Conservation (phyloP, 306 rosid species). For the Rosa chinensis region DNA sequence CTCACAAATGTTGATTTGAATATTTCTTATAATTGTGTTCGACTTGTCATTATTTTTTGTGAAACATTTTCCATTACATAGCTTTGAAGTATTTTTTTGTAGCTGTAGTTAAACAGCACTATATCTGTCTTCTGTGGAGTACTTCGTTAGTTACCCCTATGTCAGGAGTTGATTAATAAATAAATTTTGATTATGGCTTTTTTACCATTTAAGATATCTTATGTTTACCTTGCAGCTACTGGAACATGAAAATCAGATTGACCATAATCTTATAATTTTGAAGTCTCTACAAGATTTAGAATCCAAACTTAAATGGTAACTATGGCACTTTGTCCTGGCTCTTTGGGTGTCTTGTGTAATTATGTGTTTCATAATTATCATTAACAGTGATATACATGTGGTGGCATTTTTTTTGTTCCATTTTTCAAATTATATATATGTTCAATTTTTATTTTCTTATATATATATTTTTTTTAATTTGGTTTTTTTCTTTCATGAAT, state of each 20-base stretch:
- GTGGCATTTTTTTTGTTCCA: background rate
- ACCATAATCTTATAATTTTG: slow-evolving; percentile 49
- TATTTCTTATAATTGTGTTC: background rate
- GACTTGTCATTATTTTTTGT: background rate
- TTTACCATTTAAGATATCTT: slow-evolving; percentile 5
- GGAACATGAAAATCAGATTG: slow-evolving; percentile 67
- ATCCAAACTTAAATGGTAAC: slow-evolving; percentile 53
- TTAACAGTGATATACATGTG: background rate
- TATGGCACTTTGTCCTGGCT: slow-evolving; percentile 17
- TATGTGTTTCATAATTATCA: background rate
- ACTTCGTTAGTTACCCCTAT: slow-evolving; percentile 13
- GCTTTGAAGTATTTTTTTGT: background rate
- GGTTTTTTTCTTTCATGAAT: slow-evolving; percentile 19
- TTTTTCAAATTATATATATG: background rate
- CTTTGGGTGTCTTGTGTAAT: background rate
- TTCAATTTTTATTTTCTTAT: too few species aligned
- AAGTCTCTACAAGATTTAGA: slow-evolving; percentile 73
- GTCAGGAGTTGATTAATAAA: background rate
- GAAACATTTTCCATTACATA: background rate
- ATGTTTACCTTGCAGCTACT: slow-evolving; percentile 52
- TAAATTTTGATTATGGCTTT: slow-evolving; percentile 7
- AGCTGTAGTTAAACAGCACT: background rate
- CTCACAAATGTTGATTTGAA: background rate
- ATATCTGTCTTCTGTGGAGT: background rate
- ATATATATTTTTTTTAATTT: too few species aligned